These are phyloP conservation scores for Digitaria exilis DNA, from an alignment of 202 grass and related monocot genomes.

Conservation along the genomic window DNA sequence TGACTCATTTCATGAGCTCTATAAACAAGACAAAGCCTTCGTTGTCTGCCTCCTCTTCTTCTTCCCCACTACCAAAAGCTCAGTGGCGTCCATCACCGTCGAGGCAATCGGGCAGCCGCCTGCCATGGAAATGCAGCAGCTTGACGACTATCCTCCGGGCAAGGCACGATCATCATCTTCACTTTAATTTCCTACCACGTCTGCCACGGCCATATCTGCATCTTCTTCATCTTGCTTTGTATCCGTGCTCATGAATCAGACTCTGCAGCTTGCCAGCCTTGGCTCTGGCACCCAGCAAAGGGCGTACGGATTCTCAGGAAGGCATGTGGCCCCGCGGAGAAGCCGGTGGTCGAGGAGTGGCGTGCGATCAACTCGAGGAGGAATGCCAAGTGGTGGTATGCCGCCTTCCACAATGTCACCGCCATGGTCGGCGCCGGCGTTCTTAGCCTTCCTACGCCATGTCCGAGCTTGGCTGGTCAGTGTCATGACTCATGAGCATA, in stretches of 20 bases:
- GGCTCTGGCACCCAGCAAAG: not conserved
- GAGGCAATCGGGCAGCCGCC: not conserved
- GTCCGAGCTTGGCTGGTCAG: constrained; percentile 91
- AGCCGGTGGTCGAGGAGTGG: constrained; percentile 61
- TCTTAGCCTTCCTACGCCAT: constrained; percentile 80
- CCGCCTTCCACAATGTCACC: constrained; percentile 96
- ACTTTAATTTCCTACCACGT: not conserved
- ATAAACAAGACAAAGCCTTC: not conserved
- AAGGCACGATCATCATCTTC: not conserved
- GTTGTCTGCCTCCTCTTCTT: not conserved
- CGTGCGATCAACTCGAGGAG: constrained; percentile 70
- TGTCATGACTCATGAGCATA: too few species aligned
- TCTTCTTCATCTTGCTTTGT: not conserved
- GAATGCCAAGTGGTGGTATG: constrained; percentile 97
- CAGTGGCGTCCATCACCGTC: not conserved
- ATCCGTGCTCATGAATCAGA: not conserved
- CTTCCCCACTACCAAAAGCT: not conserved
- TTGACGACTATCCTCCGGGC: not conserved
- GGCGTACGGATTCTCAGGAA: not conserved
- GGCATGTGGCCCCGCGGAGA: not conserved
- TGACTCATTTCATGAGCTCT: not conserved
- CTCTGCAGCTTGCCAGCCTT: not conserved
- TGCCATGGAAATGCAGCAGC: constrained; percentile 11
- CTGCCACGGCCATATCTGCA: not conserved
- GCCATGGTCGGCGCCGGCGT: constrained; percentile 97